These are phyloP conservation scores for Podaxis sp. DNA, from an alignment of 768 basidiomycete genomes.

Conservation along the genomic window DNA sequence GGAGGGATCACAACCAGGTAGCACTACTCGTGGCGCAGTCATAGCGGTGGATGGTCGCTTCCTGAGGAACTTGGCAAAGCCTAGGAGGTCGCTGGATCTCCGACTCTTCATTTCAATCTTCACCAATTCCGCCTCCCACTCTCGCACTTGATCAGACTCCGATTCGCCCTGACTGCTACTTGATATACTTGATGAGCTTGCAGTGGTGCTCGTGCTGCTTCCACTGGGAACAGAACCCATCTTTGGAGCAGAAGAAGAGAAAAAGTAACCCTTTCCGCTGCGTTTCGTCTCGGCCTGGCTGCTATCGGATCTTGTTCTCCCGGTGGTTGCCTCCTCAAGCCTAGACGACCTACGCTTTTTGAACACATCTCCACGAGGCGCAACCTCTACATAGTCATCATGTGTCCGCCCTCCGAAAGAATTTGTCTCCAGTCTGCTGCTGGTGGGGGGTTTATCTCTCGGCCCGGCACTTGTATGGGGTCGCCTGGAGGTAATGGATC, in stretches of 20 bases:
- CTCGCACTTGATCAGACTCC: slow-evolving; percentile 37
- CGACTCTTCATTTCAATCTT: slow-evolving; percentile 64
- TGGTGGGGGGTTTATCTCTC: slow-evolving; percentile 43
- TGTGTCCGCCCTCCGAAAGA: slow-evolving; percentile 6
- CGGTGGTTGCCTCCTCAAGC: neutral
- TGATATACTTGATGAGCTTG: slow-evolving; percentile 25
- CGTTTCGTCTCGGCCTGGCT: slow-evolving; percentile 6
- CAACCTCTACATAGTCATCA: neutral
- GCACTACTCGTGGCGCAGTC: slow-evolving; percentile 15
- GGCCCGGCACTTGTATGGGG: slow-evolving; percentile 78
- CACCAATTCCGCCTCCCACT: slow-evolving; percentile 78
- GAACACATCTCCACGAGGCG: slow-evolving; percentile 5
- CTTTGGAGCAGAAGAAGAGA: slow-evolving; percentile 15
- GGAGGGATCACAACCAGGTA: slow-evolving; percentile 13
- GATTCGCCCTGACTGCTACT: slow-evolving; percentile 15
- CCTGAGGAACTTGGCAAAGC: slow-evolving; percentile 36
- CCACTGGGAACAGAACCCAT: slow-evolving; percentile 23
- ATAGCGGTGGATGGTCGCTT: slow-evolving; percentile 23
- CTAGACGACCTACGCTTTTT: slow-evolving; percentile 13
- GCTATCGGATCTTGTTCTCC: slow-evolving; percentile 10
- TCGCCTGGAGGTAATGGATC: slow-evolving; percentile 31
- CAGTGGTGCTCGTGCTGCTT: slow-evolving; percentile 32
- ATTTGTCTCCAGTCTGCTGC: slow-evolving; percentile 14
- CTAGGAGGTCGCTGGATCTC: slow-evolving; percentile 42
- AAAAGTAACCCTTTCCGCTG: slow-evolving; percentile 15